A percentile compares a stretch with the other conserved stretches of the same genome.
Evolutionary conservation across 1,284 basidiomycete species (phyloP).

Genomic region (Gomphus bonarii): DNA sequence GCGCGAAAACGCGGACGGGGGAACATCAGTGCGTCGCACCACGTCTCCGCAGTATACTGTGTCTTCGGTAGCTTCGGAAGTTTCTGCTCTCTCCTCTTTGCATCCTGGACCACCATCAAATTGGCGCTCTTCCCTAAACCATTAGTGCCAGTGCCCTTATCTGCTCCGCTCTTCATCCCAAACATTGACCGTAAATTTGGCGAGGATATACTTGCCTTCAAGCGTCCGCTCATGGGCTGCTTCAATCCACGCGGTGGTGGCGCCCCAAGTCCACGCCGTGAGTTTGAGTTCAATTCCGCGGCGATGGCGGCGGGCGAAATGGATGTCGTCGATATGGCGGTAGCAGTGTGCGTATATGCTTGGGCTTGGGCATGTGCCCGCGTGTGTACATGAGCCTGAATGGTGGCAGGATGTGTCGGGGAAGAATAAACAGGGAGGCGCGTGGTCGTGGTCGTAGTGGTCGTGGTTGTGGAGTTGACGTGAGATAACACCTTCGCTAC

Average conservation of each 20-base stretch:
- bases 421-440: slow-evolving; percentile 14
- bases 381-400: slow-evolving; percentile 30
- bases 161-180: background rate
- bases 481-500: slow-evolving; percentile 11
- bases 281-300: background rate
- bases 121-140: background rate
- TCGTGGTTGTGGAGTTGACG: slow-evolving; percentile 16
- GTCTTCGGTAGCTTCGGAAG: background rate
- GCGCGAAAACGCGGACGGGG: slow-evolving; percentile 57
- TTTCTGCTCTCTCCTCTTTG: background rate
- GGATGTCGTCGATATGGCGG: slow-evolving; percentile 6
- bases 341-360: slow-evolving; percentile 19
- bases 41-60: slow-evolving; percentile 47
- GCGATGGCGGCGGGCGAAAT: slow-evolving; percentile 3
- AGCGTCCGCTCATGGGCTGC: background rate
- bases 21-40: slow-evolving; percentile 69
- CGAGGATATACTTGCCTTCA: background rate
- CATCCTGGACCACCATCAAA: background rate
- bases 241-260: background rate
- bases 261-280: background rate
- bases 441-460: slow-evolving; percentile 29
- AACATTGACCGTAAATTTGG: background rate
- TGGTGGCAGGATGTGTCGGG: slow-evolving; percentile 15
- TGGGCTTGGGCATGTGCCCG: slow-evolving; percentile 36
- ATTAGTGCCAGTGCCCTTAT: background rate